Evolutionary conservation across 495 filamentous ascomycete species (phyloP).

Genomic region (Penicillium waksmanii): DNA sequence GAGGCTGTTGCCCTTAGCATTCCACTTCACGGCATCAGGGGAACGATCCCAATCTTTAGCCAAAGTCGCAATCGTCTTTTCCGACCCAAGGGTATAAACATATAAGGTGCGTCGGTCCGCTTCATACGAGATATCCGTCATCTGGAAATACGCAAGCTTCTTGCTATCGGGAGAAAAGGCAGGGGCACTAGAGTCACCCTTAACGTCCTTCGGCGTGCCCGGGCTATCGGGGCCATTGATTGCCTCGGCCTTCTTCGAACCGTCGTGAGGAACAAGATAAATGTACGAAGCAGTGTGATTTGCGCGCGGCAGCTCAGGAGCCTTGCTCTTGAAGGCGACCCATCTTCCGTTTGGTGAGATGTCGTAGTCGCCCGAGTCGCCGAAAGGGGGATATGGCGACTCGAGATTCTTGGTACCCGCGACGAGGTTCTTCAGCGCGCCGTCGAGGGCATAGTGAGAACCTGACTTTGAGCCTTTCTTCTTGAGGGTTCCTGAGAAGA

Average conservation of each 20-base stretch:
- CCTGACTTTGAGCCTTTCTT: slow-evolving; percentile 13
- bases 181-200: slow-evolving; percentile 39
- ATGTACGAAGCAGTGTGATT: slow-evolving; percentile 45
- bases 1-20: slow-evolving; percentile 34
- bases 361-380: slow-evolving; percentile 45
- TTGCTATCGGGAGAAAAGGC: slow-evolving; percentile 44
- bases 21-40: slow-evolving; percentile 40
- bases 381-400: slow-evolving; percentile 47
- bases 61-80: slow-evolving; percentile 34
- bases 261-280: slow-evolving; percentile 44
- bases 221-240: slow-evolving; percentile 41
- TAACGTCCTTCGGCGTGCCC: slow-evolving; percentile 30
- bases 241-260: slow-evolving; percentile 31
- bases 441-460: slow-evolving; percentile 16
- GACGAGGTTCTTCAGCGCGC: slow-evolving; percentile 45
- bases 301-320: slow-evolving; percentile 40
- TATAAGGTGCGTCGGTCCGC: slow-evolving; percentile 42
- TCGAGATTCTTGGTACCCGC: slow-evolving; percentile 48
- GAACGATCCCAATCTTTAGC: slow-evolving; percentile 48
- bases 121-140: slow-evolving; percentile 42
- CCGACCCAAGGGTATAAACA: slow-evolving; percentile 34
- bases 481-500: slow-evolving; percentile 48
- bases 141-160: slow-evolving; percentile 45
- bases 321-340: slow-evolving; percentile 50
- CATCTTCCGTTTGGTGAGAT: slow-evolving; percentile 43